phyloP scores from a whole-genome alignment of 768 basidiomycete species.

The Piloderma croceum region DNA sequence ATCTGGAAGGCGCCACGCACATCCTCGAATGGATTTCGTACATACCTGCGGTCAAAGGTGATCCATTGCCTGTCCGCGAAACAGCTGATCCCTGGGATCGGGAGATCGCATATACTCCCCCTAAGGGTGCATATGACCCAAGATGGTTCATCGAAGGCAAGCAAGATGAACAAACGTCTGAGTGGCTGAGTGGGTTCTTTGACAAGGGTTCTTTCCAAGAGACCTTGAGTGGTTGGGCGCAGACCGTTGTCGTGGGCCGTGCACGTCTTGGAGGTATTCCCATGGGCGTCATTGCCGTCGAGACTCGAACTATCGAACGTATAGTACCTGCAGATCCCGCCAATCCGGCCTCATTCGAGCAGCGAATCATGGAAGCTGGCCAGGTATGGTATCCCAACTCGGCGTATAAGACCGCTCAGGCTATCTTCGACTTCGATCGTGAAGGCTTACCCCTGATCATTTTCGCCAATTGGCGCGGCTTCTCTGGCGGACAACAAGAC shows the following conservation, averaged over 20 bases:
- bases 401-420: constrained; percentile 98
- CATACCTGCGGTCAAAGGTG: constrained; percentile 79
- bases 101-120: constrained; percentile 81
- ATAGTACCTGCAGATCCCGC: constrained; percentile 97
- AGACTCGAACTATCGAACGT: constrained; percentile 95
- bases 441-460: constrained; percentile 96
- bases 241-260: constrained; percentile 96
- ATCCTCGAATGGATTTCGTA: constrained; percentile 95
- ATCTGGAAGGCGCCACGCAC: constrained; percentile 90
- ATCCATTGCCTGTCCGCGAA: constrained; percentile 72
- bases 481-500: constrained; percentile 99
- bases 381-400: constrained; percentile 99
- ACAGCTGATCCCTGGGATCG: constrained; percentile 85
- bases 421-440: constrained; percentile 97
- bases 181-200: constrained; percentile 90
- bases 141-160: constrained; percentile 98
- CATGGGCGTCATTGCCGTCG: constrained; percentile 96
- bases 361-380: constrained; percentile 98
- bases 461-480: constrained; percentile 99
- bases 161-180: constrained; percentile 68
- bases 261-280: constrained; percentile 96
- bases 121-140: constrained; percentile 94
- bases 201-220: constrained; percentile 98
- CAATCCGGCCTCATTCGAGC: constrained; percentile 93
- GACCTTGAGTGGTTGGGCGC: constrained; percentile 97